Evolutionary conservation across 2,329 filamentous ascomycete genomes (phyloP), one percentile per base, ranked within the genome.

Genomic region (Lecanicillium sp.): DNA sequence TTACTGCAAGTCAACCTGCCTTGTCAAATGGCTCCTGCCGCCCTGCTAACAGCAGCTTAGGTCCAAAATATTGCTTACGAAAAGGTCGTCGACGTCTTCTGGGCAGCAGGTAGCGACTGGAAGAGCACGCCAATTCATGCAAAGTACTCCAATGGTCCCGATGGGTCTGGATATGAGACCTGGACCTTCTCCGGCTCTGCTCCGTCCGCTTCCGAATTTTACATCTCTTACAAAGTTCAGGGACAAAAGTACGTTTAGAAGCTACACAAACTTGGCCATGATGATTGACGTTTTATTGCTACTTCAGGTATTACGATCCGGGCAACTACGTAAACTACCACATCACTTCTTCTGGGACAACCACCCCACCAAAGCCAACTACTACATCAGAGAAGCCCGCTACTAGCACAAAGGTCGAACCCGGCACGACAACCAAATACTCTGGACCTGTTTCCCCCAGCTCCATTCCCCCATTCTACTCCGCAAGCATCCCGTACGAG

Each of bases 31-130:
- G 14, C 13, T n/a, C 11, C 6, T n/a, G 33, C 3, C 19, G 18
- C 15, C 5, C 10, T 10, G 17, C 11, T 17, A 17, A 28, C 11
- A 17, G 17, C 17, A 18, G 8, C 17, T 27, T 18, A 37, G 34
- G 34, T 37, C 19, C 36, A 38, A 38, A 38, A 38, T 15, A 38
- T 38, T 38, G 36, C 36, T 5, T 38, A 38, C 19, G 28, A 31
- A 19, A 38, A 38, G 18, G 28, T 13, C 5, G 36, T 38, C 4
- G 11, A 14, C 17, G 27, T 38, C 4, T 38, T 31, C 11, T 38
- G 36, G 36, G 36, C 36, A 3, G 27, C 36, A 11, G 36, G 36
- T 4, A 19, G 14, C 8, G 20, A 38, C 7, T 38, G 36, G 36
- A 17, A 38, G 18, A 32, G 17, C n/a, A 14, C 17, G 15, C 27